A percentile compares a stretch with the other conserved stretches of the same genome.
Evolutionary conservation across 257 asterid genomes (phyloP).

Genomic region (Plantago ovata): DNA sequence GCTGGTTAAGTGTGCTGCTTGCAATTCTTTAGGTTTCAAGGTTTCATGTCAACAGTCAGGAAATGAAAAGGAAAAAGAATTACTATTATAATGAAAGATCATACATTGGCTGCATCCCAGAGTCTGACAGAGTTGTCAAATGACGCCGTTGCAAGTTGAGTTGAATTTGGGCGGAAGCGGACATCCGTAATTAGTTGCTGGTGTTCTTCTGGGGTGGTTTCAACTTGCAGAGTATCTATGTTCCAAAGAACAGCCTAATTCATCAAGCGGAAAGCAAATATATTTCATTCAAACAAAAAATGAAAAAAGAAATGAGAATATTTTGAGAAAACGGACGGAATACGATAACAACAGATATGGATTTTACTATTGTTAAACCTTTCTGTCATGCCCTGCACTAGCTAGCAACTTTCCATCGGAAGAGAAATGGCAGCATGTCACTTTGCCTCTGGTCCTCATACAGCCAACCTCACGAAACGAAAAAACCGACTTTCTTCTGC

Average conservation of each 20-base stretch:
- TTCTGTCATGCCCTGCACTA: constrained; percentile 96
- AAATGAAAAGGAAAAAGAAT: not conserved
- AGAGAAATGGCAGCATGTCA: constrained; percentile 96
- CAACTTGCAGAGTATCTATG: constrained; percentile 84
- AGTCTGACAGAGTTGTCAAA: constrained; percentile 83
- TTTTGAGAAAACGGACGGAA: too few relatives aligned
- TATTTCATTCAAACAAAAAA: not conserved
- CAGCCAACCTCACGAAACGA: constrained; percentile 91
- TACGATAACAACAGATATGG: too few relatives aligned
- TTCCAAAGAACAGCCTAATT: constrained; percentile 92
- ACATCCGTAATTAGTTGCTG: constrained; percentile 76
- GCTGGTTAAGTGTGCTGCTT: not conserved
- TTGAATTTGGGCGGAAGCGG: constrained; percentile 89
- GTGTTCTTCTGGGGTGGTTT: constrained; percentile 71
- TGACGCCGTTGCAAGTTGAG: constrained; percentile 89
- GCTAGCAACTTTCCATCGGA: constrained; percentile 96
- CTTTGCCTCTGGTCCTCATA: constrained; percentile 81
- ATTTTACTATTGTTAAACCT: constrained; percentile 37
- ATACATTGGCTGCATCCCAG: constrained; percentile 97
- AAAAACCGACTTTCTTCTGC: too few relatives aligned
- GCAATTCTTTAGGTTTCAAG: constrained; percentile 1
- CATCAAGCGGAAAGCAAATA: constrained; percentile 7
- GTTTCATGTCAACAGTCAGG: constrained; percentile 11
- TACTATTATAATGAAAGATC: constrained; percentile 14
- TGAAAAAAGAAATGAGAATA: too few relatives aligned